These are phyloP conservation scores for Papilionanthe hybrid DNA, from an alignment of 116 monocot species.

Conservation along the genomic window DNA sequence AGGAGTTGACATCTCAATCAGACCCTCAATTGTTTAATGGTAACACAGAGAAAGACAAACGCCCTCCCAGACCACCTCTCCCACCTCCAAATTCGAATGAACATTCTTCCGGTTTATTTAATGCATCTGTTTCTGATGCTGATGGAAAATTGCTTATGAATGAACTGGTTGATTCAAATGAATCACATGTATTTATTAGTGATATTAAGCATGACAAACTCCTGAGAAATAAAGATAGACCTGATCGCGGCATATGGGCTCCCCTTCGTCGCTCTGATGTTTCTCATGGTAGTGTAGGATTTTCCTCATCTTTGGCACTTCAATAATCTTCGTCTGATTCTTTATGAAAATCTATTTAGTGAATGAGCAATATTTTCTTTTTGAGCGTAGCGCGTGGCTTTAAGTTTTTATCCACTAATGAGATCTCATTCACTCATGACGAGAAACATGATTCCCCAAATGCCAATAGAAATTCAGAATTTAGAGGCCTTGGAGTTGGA, in stretches of 20 bases:
- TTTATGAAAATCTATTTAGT: constrained; percentile 4
- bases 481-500: constrained; percentile 21
- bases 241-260: constrained; percentile 72
- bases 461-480: constrained; percentile 23
- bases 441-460: constrained; percentile 14
- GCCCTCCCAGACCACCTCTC: constrained; percentile 43
- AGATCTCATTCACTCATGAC: constrained; percentile 19
- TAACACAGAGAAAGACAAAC: constrained; percentile 46
- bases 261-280: constrained; percentile 43
- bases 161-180: constrained; percentile 31
- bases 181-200: constrained; percentile 21
- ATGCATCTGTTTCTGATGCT: constrained; percentile 15
- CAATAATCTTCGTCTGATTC: neutral
- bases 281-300: constrained; percentile 28
- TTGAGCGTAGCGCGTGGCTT: constrained; percentile 3
- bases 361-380: constrained; percentile 5
- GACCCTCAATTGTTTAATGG: constrained; percentile 24
- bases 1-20: constrained; percentile 14
- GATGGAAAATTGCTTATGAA: constrained; percentile 32
- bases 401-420: constrained; percentile 11
- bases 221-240: constrained; percentile 54
- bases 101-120: constrained; percentile 10
- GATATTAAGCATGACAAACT: constrained; percentile 51
- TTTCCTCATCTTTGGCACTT: neutral
- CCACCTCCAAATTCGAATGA: constrained; percentile 24